A percentile compares a stretch with the other conserved stretches of the same genome.
These are phyloP conservation scores for Cladosporium velox DNA, from an alignment of 2,329 filamentous ascomycete genomes.

Conservation along the genomic window DNA sequence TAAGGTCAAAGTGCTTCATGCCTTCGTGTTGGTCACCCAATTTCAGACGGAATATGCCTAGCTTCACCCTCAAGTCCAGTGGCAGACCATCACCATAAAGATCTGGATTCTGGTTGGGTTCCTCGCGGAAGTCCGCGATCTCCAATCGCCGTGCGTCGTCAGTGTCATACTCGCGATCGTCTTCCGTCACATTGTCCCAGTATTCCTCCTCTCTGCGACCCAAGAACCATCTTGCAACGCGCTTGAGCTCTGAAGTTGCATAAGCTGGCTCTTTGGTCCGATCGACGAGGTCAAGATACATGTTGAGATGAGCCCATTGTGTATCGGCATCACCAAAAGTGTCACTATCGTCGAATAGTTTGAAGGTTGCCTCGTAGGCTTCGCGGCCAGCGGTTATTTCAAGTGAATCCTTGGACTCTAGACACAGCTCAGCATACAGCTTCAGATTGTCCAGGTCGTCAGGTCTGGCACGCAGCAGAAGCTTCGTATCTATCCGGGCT, in stretches of 20 bases:
- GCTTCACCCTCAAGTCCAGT: slow-evolving; percentile 77
- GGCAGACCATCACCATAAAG: slow-evolving; percentile 75
- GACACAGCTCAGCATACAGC: slow-evolving; percentile 58
- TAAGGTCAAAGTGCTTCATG: slow-evolving; percentile 51
- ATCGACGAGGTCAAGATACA: slow-evolving; percentile 79
- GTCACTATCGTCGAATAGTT: slow-evolving; percentile 44
- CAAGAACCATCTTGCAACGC: slow-evolving; percentile 77
- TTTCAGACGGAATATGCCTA: slow-evolving; percentile 80
- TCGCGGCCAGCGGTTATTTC: slow-evolving; percentile 34
- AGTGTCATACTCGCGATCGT: slow-evolving; percentile 87
- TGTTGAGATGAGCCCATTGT: slow-evolving; percentile 80
- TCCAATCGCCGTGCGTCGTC: slow-evolving; percentile 66
- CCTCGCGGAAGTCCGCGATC: slow-evolving; percentile 62
- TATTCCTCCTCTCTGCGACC: slow-evolving; percentile 71
- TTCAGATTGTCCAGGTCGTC: slow-evolving; percentile 57
- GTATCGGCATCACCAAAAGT: slow-evolving; percentile 44
- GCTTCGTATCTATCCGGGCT: slow-evolving; percentile 55
- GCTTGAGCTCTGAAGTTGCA: slow-evolving; percentile 70
- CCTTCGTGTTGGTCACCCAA: slow-evolving; percentile 68
- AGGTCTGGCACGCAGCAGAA: slow-evolving; percentile 56
- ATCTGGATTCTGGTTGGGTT: slow-evolving; percentile 49
- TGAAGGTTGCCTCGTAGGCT: slow-evolving; percentile 55
- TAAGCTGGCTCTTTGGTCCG: slow-evolving; percentile 63
- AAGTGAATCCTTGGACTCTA: slow-evolving; percentile 26
- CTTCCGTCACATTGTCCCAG: slow-evolving; percentile 66